phyloP scores from a whole-genome alignment of 2,329 filamentous ascomycete genomes.

The Torrubiella hemipterigena region DNA sequence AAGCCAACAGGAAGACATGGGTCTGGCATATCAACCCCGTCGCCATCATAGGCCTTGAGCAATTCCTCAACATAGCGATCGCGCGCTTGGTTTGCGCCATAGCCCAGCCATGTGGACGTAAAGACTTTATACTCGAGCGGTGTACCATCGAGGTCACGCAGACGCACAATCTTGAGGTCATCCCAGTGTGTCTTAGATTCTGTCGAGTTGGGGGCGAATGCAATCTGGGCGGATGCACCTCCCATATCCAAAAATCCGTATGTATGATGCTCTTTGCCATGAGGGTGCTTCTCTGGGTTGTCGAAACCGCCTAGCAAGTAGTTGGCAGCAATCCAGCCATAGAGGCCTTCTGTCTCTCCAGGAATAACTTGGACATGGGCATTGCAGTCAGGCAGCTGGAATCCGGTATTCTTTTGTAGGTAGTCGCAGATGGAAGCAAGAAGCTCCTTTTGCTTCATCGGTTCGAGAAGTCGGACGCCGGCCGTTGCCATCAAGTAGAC shows the following conservation, averaged over 20 bases:
- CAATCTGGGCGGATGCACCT: slow-evolving; percentile 92
- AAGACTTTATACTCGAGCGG: slow-evolving; percentile 79
- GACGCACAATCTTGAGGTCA: slow-evolving; percentile 73
- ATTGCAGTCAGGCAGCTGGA: slow-evolving; percentile 80
- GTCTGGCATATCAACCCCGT: slow-evolving; percentile 63
- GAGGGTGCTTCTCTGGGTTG: slow-evolving; percentile 56
- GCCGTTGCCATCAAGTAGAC: slow-evolving; percentile 94
- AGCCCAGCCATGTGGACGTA: slow-evolving; percentile 92
- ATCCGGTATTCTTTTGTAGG: slow-evolving; percentile 62
- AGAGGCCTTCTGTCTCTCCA: slow-evolving; percentile 89
- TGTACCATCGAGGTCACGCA: slow-evolving; percentile 72
- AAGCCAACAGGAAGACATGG: slow-evolving; percentile 79
- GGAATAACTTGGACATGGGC: slow-evolving; percentile 88
- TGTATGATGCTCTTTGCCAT: slow-evolving; percentile 82
- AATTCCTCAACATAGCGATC: slow-evolving; percentile 71
- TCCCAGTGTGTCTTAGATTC: slow-evolving; percentile 83
- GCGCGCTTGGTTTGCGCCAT: slow-evolving; percentile 90
- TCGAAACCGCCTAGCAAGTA: slow-evolving; percentile 91
- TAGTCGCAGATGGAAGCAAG: slow-evolving; percentile 74
- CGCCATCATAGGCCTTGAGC: slow-evolving; percentile 49
- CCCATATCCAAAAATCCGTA: slow-evolving; percentile 99
- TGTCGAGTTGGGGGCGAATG: slow-evolving; percentile 87
- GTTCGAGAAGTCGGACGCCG: slow-evolving; percentile 77
- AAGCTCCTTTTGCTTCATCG: slow-evolving; percentile 59
- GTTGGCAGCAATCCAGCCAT: slow-evolving; percentile 96